Base-by-base conservation (phyloP, 75 land plant genomes). In the Selaginella moellendorffii region DNA sequence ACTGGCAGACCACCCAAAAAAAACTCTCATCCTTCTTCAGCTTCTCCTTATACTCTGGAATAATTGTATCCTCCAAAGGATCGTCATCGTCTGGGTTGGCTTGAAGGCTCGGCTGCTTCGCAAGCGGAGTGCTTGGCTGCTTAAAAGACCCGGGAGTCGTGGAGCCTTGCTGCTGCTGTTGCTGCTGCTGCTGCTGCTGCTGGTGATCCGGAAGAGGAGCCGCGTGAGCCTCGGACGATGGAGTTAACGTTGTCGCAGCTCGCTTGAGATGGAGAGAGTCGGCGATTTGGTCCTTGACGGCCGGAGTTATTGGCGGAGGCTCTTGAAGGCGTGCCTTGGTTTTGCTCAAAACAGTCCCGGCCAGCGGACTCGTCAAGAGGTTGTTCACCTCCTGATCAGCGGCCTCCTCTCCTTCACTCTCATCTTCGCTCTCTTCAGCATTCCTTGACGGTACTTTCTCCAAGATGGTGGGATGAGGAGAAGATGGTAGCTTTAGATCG, bases 281-380 rank as follows among this genome's bases (percentile, higher is more conserved):
- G 1, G 65, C 53, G 31, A 74, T 31, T 21, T 68, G 76, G 21
- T 54, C 67, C 9, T 61, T 69, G 24, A 74, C 62, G 1, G 67
- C 72, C 26, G 76, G 76, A 26, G 67, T 69, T 28, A 74, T 54
- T 14, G 76, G 72, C 29, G 76, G 72, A 8, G 76, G 76, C 53
- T 74, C 76, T 46, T 64, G 76, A 12, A 74, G 73, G n/a, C 76
- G 76, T 0, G 76, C 61, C 26, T 65, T 74, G 23, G 26, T 36
- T 14, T 36, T 25, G 52, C 76, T 67, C 8, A 30, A 23, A 63
- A 54, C 30, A 18, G 63, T 29, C 52, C 53, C 27, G 20, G 19
- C 22, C 10, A 18, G 20, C 24, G 36, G 19, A 14, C 26, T 65
- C 1, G 61, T 24, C 61, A 65, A 31, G 8, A 30, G 18, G 46